phyloP scores from a whole-genome alignment of 768 basidiomycete genomes.

The Pleurotus tuoliensis region DNA sequence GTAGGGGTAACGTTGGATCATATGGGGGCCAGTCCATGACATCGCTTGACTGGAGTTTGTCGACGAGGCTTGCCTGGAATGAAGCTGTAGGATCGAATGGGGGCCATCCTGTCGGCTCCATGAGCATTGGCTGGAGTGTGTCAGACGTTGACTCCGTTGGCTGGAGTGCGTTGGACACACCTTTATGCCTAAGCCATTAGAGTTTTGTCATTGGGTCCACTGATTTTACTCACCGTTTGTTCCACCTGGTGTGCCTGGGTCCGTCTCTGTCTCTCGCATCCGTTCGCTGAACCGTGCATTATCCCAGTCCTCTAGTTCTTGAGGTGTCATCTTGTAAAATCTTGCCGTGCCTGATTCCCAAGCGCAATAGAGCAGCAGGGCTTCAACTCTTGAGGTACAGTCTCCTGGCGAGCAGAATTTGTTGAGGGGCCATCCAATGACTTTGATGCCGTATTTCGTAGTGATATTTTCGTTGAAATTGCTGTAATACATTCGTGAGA shows the following conservation, averaged over 20 bases:
- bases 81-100: too few species aligned
- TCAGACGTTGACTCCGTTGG: too few species aligned
- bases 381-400: slow-evolving; percentile 10
- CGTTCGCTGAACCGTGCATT: neutral
- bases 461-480: slow-evolving; percentile 19
- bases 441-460: slow-evolving; percentile 9
- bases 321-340: slow-evolving; percentile 11
- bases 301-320: slow-evolving; percentile 12
- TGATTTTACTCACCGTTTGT: neutral
- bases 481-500: slow-evolving; percentile 13
- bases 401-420: slow-evolving; percentile 13
- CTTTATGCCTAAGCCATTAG: neutral
- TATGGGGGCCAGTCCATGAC: neutral
- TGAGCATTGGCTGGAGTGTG: neutral
- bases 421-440: slow-evolving; percentile 17
- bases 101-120: neutral
- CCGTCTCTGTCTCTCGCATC: neutral
- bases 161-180: neutral
- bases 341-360: slow-evolving; percentile 13
- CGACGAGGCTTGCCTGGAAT: too few species aligned
- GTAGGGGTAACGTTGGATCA: neutral
- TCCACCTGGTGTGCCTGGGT: neutral
- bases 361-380: slow-evolving; percentile 9
- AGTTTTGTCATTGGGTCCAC: neutral
- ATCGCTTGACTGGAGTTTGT: too few species aligned